Conservation (phyloP, 257 asterid genomes). For the Scutellaria baicalensis region DNA sequence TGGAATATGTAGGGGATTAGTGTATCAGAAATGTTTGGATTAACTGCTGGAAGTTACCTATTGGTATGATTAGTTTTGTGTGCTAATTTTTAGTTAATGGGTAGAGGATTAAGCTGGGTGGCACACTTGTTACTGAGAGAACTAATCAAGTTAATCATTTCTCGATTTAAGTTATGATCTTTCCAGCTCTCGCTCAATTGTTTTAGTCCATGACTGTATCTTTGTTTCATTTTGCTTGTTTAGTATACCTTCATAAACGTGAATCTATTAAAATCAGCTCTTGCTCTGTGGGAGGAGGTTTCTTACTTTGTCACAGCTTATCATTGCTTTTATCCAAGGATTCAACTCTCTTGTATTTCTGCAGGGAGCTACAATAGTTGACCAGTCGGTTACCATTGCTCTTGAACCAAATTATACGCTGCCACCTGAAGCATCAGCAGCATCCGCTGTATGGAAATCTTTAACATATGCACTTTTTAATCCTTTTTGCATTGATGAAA, state of each 20-base stretch:
- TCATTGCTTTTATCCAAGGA: not conserved
- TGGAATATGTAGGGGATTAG: not conserved
- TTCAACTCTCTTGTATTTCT: not conserved
- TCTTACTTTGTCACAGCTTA: not conserved
- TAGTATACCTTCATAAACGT: not conserved
- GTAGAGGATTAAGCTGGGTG: not conserved
- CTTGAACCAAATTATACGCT: constrained; percentile 37
- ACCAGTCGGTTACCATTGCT: constrained; percentile 46
- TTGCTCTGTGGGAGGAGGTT: not conserved
- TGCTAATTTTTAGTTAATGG: not conserved
- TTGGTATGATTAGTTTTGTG: not conserved
- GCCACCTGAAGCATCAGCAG: constrained; percentile 31
- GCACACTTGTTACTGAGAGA: not conserved
- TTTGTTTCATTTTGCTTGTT: not conserved
- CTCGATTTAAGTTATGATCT: not conserved
- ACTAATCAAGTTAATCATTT: not conserved
- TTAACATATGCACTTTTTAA: not conserved
- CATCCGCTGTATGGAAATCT: constrained; percentile 25
- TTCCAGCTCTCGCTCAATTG: not conserved
- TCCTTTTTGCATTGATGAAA: not conserved
- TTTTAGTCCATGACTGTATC: not conserved
- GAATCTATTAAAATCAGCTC: not conserved
- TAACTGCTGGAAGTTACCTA: not conserved
- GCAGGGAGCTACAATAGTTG: constrained; percentile 66
- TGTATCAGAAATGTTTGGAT: not conserved